Evolutionary conservation across 2,329 filamentous ascomycete genomes (phyloP).

Genomic region (Colletotrichum coccodes): DNA sequence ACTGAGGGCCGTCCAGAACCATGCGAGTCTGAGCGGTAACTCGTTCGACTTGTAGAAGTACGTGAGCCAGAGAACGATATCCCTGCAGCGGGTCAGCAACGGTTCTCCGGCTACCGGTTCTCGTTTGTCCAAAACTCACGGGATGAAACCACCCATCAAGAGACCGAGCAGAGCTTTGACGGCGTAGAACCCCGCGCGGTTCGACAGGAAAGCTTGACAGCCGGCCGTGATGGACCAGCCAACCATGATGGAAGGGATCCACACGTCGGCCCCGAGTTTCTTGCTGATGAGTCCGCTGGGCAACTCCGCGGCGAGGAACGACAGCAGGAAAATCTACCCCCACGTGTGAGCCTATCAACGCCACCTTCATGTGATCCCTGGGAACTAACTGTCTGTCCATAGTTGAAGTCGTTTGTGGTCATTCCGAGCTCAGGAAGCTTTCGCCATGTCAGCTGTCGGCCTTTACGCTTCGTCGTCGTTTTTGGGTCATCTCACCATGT

Average conservation of each 20-base stretch:
- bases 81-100: slow-evolving; percentile 23
- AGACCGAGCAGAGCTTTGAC: slow-evolving; percentile 56
- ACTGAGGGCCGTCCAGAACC: slow-evolving; percentile 43
- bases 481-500: slow-evolving; percentile 41
- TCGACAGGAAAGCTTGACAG: slow-evolving; percentile 49
- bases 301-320: slow-evolving; percentile 58
- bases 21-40: slow-evolving; percentile 41
- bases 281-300: slow-evolving; percentile 62
- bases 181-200: slow-evolving; percentile 50
- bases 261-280: slow-evolving; percentile 58
- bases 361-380: not conserved
- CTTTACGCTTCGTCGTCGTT: not conserved
- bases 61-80: slow-evolving; percentile 44
- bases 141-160: slow-evolving; percentile 62
- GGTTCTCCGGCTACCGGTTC: accelerated
- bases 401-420: slow-evolving; percentile 57
- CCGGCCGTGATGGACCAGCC: slow-evolving; percentile 52
- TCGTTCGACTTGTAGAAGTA: slow-evolving; percentile 46
- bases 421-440: slow-evolving; percentile 50
- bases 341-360: slow-evolving; percentile 18
- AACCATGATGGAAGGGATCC: slow-evolving; percentile 54
- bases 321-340: slow-evolving; percentile 51
- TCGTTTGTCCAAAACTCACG: slow-evolving; percentile 41
- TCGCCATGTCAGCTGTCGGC: slow-evolving; percentile 1
- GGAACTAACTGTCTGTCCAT: slow-evolving; percentile 48